phyloP scores from a whole-genome alignment of 2,329 filamentous ascomycete species.

The Trematosphaeria pertusa region DNA sequence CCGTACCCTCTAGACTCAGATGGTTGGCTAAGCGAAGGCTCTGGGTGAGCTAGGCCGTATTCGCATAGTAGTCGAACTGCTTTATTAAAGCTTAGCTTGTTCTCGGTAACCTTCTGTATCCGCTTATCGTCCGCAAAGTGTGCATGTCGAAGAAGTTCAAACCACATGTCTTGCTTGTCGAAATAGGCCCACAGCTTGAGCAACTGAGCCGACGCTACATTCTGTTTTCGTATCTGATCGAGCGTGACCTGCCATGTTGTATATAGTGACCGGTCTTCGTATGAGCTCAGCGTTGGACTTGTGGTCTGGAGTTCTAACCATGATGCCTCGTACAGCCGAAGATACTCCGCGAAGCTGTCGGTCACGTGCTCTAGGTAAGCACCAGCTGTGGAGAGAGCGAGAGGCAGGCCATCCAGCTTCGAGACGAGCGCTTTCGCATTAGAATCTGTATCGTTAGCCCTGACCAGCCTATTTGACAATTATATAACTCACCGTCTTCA shows the following conservation, averaged over 20 bases:
- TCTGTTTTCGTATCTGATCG: conserved; percentile 19
- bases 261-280: conserved; percentile 31
- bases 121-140: conserved; percentile 19
- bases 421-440: conserved; percentile 31
- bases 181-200: conserved; percentile 26
- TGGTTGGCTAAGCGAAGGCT: conserved; percentile 11
- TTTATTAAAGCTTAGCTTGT: conserved; percentile 33
- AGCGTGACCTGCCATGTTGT: conserved; percentile 24
- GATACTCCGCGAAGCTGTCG: conserved; percentile 21
- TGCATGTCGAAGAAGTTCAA: conserved; percentile 46
- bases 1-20: conserved; percentile 35
- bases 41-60: conserved; percentile 37
- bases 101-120: conserved; percentile 32
- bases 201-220: conserved; percentile 18
- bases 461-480: conserved; percentile 3
- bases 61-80: conserved; percentile 37
- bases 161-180: conserved; percentile 54
- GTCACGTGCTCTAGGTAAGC: conserved; percentile 25
- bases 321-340: conserved; percentile 46
- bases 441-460: conserved; percentile 31
- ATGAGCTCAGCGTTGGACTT: conserved; percentile 19
- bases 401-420: conserved; percentile 23
- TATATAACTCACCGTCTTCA: conserved; percentile 14
- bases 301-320: conserved; percentile 24
- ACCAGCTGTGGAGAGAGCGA: conserved; percentile 21